A percentile compares a stretch with the other conserved stretches of the same genome.
phyloP scores from a whole-genome alignment of 495 filamentous ascomycete genomes.

The Copromyces sp. region DNA sequence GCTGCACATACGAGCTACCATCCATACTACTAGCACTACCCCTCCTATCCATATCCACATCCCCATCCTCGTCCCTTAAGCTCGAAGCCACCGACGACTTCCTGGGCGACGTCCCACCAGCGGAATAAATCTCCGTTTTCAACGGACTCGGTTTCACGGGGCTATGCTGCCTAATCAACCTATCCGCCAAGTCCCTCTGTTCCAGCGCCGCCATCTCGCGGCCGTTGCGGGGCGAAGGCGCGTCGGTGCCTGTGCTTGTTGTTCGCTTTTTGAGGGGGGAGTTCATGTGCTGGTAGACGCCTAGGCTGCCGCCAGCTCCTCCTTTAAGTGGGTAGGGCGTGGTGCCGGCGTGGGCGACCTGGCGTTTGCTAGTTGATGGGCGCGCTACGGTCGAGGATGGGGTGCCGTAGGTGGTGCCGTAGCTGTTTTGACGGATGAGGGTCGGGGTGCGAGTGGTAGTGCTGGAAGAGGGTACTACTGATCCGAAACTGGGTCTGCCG shows the following conservation, averaged over 20 bases:
- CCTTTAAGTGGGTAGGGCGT: not conserved
- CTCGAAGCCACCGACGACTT: not conserved
- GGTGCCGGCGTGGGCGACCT: slow-evolving; percentile 5
- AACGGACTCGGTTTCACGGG: slow-evolving; percentile 13
- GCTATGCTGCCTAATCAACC: slow-evolving; percentile 19
- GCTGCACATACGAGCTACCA: slow-evolving; percentile 1
- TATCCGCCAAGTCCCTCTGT: slow-evolving; percentile 25
- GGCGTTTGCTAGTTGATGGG: not conserved
- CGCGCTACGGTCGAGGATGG: not conserved
- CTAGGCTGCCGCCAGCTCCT: slow-evolving; percentile 59
- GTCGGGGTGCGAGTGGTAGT: not conserved
- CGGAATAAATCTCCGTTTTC: not conserved
- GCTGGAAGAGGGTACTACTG: slow-evolving; percentile 18
- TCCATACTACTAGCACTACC: not conserved
- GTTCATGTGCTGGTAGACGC: slow-evolving; percentile 68
- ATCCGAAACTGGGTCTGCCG: slow-evolving; percentile 4
- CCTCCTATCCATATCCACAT: not conserved
- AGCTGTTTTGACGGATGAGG: slow-evolving; percentile 4
- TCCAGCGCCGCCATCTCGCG: slow-evolving; percentile 45
- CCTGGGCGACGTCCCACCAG: not conserved
- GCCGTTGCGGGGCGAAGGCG: slow-evolving; percentile 38
- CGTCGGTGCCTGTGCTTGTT: slow-evolving; percentile 29
- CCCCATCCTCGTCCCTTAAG: not conserved
- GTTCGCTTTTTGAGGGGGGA: slow-evolving; percentile 62
- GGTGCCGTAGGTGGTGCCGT: slow-evolving; percentile 8